Evolutionary conservation across 495 filamentous ascomycete genomes (phyloP).

Genomic region (Aspergillus bridgeri): DNA sequence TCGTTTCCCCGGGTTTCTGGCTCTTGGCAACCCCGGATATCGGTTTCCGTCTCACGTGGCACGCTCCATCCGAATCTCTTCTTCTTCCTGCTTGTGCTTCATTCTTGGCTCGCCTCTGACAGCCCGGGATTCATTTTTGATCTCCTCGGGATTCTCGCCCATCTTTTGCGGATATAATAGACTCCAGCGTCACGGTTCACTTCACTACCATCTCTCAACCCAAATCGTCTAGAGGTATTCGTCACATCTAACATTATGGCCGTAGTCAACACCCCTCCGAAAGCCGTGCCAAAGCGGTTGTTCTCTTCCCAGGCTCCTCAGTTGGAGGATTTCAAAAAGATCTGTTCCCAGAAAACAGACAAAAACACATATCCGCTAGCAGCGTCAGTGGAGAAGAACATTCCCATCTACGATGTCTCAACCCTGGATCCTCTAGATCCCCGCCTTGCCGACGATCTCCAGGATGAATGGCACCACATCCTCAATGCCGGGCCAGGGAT

Average conservation of each 20-base stretch:
- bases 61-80: not conserved
- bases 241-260: slow-evolving; percentile 1
- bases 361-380: slow-evolving; percentile 42
- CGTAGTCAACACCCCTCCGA: slow-evolving; percentile 15
- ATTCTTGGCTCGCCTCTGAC: not conserved
- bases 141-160: not conserved
- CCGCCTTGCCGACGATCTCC: slow-evolving; percentile 28
- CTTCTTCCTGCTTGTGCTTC: not conserved
- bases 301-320: slow-evolving; percentile 19
- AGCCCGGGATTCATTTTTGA: not conserved
- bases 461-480: slow-evolving; percentile 56
- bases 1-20: not conserved
- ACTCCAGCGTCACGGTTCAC: not conserved
- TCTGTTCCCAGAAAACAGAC: slow-evolving; percentile 38
- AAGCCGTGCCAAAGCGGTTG: slow-evolving; percentile 20
- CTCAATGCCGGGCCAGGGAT: slow-evolving; percentile 50
- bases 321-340: slow-evolving; percentile 38
- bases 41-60: slow-evolving; percentile 1
- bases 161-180: not conserved
- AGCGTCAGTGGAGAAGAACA: slow-evolving; percentile 35
- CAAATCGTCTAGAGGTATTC: not conserved
- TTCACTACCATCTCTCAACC: not conserved
- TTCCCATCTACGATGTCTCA: slow-evolving; percentile 50
- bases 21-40: not conserved
- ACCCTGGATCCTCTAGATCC: slow-evolving; percentile 22